Evolutionary conservation across 2,329 filamentous ascomycete species (phyloP), one percentile per base, ranked within the genome.

Genomic region (Chrysoporthe puriensis): DNA sequence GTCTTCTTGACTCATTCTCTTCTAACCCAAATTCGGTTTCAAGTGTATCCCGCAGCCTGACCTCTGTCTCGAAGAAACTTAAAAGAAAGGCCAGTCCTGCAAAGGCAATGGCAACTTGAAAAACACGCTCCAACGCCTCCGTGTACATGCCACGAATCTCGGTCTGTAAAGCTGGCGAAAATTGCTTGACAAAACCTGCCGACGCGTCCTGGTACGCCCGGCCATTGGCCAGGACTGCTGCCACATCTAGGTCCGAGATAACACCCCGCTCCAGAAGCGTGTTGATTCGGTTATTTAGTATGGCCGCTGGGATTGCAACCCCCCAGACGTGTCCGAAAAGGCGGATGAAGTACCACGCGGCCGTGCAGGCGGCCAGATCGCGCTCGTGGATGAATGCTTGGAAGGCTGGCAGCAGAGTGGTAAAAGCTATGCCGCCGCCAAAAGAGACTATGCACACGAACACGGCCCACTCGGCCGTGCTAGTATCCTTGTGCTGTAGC

Each of bases 251-350:
- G 32, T 73, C 70, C 18, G 73, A 67, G 13, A 77, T 71, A 34
- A 14, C 34, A 43, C 16, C 21, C 21, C 21, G 21, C 21, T 21
- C 4, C 3, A 69, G 34, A 14, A 71, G 50, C n/a, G 69, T 7
- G 18, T 40, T 42, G 56, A 71, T 66, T 0, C 70, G 57, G 0
- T 73, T 73, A 63, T 79, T 77, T 71, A 84, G 83, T n/a, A 83
- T 76, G 0, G 76, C 73, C 0, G 78, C 78, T 0, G 80, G 80
- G 5, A 86, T 78, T 0, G 81, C 77, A 1, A 85, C 78, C 4
- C 83, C 82, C 72, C 84, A 79, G 3, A 82, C 77, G 7, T 75
- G 70, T 0, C 83, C 84, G 7, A 85, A 78, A 3, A 74, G 77
- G 5, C 83, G 78, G 48, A 82, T 76, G 65, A 85, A 86, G 0